Base-by-base conservation (phyloP, 768 basidiomycete genomes). In the Phallus indusiatus region DNA sequence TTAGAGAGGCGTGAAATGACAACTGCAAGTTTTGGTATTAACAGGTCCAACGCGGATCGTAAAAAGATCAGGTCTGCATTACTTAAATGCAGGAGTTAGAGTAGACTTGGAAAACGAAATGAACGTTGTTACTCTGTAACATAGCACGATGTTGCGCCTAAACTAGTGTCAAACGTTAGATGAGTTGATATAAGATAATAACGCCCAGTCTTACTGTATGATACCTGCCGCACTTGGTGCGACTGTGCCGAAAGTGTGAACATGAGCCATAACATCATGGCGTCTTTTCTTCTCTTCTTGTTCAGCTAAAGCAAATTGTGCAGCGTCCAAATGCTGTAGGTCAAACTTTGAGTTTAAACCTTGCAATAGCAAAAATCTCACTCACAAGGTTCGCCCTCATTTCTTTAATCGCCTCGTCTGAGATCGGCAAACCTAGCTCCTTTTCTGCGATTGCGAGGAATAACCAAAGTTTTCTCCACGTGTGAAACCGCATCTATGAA, bases 181-280 rank as follows among this genome's bases (percentile, higher is more conserved):
- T 22, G 18, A 34, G 10, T 3, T 22, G 5, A n/a, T 9, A 9
- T 6, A 42, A n/a, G 42, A 54, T 60, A 14, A 62, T 34, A 55
- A 58, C 37, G 47, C 3, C 34, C 21, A 46, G 24, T 75, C 82
- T 61, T 64, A 90, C 90, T 97, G 94, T 64, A 97, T 96, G 67
- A 97, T 95, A 17, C 93, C 91, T 16, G 94, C 94, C 22, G 94
- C 94, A 35, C 90, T 89, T 9, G 94, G 94, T 0, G 94, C 94
- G 55, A 94, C 88, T 49, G 79, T 81, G 5, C 94, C 94, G 69
- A 97, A 99, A 3, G 94, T 96, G 74, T 98, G 93, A 48, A 99
- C 96, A 68, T 99, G 96, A 0, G 96, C 96, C 96, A 99, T 99
- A 48, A 99, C 96, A 73, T 99, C 96, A 74, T 99, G 96, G 12